A percentile compares a stretch with the other conserved stretches of the same genome.
Evolutionary conservation across 2,329 filamentous ascomycete genomes (phyloP).

Genomic region (Aspergillus transmontanensis): DNA sequence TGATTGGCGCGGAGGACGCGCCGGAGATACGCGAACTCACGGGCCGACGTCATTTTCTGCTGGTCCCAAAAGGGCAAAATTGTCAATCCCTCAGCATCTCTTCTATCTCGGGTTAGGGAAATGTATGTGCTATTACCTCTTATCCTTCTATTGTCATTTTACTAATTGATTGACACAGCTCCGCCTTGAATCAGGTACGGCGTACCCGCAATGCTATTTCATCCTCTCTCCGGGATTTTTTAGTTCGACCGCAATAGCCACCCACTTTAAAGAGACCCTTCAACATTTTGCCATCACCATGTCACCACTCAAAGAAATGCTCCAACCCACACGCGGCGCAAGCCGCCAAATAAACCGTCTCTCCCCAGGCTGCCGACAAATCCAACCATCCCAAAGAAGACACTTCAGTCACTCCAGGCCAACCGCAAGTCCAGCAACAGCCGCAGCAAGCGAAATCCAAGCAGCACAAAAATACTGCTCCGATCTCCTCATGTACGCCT

Average conservation of each 20-base stretch:
- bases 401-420: slow-evolving; percentile 28
- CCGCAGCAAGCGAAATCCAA: slow-evolving; percentile 50
- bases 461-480: slow-evolving; percentile 61
- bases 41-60: slow-evolving; percentile 27
- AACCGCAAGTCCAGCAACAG: slow-evolving; percentile 21
- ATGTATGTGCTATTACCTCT: not conserved
- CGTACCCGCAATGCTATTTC: not conserved
- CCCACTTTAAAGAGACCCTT: not conserved
- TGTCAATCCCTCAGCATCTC: not conserved
- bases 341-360: slow-evolving; percentile 18
- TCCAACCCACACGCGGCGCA: slow-evolving; percentile 24
- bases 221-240: not conserved
- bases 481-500: slow-evolving; percentile 56
- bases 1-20: slow-evolving; percentile 32
- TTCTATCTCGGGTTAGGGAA: not conserved
- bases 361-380: not conserved
- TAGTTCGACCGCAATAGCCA: slow-evolving; percentile 9
- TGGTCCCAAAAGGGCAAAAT: not conserved
- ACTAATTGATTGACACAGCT: not conserved
- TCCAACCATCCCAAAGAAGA: slow-evolving; percentile 22
- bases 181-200: not conserved
- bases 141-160: not conserved
- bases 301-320: slow-evolving; percentile 20
- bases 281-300: slow-evolving; percentile 2
- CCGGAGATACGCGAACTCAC: slow-evolving; percentile 33